A percentile compares a stretch with the other conserved stretches of the same genome.
These are phyloP conservation scores for Arthroderma sp. DNA, from an alignment of 2,329 filamentous ascomycete genomes.

Conservation along the genomic window DNA sequence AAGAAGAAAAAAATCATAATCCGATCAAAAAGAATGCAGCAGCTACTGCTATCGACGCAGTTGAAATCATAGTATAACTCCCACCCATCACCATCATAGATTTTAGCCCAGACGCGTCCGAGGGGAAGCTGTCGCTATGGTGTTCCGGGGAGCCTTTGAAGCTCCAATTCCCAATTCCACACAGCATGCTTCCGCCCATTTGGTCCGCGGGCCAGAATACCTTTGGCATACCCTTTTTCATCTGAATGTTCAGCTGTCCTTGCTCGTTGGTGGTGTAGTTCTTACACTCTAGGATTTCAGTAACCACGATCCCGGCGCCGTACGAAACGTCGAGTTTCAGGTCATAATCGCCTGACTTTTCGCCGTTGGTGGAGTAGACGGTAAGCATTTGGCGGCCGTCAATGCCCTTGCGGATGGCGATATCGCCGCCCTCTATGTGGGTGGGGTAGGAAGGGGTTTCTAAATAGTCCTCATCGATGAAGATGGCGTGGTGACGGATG, in stretches of 20 bases:
- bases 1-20: no score
- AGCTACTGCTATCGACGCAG: no score
- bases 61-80: no score
- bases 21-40: no score
- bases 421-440: conserved; percentile 30
- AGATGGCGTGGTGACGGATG: conserved; percentile 35
- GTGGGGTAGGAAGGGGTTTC: conserved; percentile 30
- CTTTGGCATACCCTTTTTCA: conserved; percentile 13
- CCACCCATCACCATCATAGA: no score
- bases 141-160: no score
- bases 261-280: conserved; percentile 11
- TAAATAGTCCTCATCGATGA: conserved; percentile 26
- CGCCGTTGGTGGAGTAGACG: conserved; percentile 32
- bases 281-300: conserved; percentile 26
- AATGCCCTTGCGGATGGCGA: conserved; percentile 32
- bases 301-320: conserved; percentile 18
- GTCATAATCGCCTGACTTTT: conserved; percentile 26
- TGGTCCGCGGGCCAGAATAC: conserved; percentile 14
- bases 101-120: no score
- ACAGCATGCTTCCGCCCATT: conserved; percentile 14
- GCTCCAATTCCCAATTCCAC: conserved; percentile 6
- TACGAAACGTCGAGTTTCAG: conserved; percentile 37
- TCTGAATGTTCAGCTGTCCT: conserved; percentile 12
- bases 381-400: conserved; percentile 19
- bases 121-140: no score